A percentile compares a stretch with the other conserved stretches of the same genome.
Evolutionary conservation across 2,329 filamentous ascomycete species (phyloP).

Genomic region (Fusarium subglutinans): DNA sequence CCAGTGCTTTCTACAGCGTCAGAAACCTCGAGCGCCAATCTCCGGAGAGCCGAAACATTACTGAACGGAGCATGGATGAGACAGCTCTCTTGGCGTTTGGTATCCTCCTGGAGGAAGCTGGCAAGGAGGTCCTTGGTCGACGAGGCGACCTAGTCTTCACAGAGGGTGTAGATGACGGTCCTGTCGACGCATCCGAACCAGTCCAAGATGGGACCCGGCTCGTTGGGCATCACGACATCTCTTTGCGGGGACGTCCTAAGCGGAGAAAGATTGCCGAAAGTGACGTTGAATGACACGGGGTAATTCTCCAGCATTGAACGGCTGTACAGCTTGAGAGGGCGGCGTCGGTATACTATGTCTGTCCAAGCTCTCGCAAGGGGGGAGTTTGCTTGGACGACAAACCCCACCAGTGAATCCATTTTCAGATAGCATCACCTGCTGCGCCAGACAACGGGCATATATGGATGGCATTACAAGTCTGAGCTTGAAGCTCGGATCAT

Average conservation of each 20-base stretch:
- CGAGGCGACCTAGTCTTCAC: conserved; percentile 77
- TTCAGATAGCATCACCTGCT: not conserved
- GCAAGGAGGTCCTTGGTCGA: conserved; percentile 67
- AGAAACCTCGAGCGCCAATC: conserved; percentile 41
- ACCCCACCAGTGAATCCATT: conserved; percentile 8
- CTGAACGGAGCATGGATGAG: conserved; percentile 76
- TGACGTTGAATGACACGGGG: conserved; percentile 19
- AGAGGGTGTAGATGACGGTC: conserved; percentile 56
- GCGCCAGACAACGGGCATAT: conserved; percentile 1
- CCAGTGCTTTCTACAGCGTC: conserved; percentile 71
- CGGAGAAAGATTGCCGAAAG: conserved; percentile 44
- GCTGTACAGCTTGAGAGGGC: not conserved
- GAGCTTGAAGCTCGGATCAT: conserved; percentile 1
- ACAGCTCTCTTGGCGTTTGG: conserved; percentile 80
- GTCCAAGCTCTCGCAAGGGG: conserved; percentile 9
- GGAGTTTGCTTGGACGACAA: conserved; percentile 12
- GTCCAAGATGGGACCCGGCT: conserved; percentile 27
- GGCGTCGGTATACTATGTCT: not conserved
- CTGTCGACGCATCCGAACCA: conserved; percentile 26
- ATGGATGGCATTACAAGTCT: conserved; percentile 3
- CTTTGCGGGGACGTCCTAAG: conserved; percentile 43
- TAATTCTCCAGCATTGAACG: not conserved
- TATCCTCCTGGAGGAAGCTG: conserved; percentile 77
- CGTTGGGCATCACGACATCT: conserved; percentile 39
- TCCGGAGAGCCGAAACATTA: conserved; percentile 47